Percentiles rank a stretch among this genome's conserved stretches.
These are phyloP conservation scores for Chytridium lagenaria DNA, from an alignment of 371 early-diverging fungal species.

Conservation along the genomic window DNA sequence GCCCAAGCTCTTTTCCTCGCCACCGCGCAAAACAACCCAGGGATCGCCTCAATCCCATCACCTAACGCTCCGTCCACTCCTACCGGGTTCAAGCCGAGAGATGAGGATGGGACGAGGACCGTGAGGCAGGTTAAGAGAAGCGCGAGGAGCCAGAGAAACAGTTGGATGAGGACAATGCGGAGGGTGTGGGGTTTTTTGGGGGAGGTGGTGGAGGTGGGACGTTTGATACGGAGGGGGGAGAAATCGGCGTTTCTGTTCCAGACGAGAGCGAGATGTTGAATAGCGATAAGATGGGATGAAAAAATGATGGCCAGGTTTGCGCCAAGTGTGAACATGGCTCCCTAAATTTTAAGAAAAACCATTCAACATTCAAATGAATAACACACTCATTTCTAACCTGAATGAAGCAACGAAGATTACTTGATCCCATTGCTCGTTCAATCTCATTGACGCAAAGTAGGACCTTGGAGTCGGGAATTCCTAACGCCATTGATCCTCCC, in stretches of 20 bases:
- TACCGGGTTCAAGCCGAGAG: neutral
- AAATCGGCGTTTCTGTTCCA: conserved; percentile 1
- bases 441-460: neutral
- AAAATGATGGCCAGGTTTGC: conserved; percentile 1
- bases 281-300: neutral
- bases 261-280: conserved; percentile 12
- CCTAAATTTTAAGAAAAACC: neutral
- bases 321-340: neutral
- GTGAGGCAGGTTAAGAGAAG: neutral
- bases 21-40: conserved; percentile 5
- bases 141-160: neutral
- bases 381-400: conserved; percentile 4
- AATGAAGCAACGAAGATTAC: neutral
- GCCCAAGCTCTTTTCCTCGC: conserved; percentile 1
- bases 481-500: neutral
- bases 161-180: neutral
- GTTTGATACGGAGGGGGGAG: neutral
- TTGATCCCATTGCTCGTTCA: neutral
- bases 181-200: neutral
- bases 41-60: conserved; percentile 1
- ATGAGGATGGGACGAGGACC: neutral
- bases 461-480: neutral
- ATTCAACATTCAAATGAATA: neutral
- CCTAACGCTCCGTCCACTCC: neutral
- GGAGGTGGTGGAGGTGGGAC: neutral